These are phyloP conservation scores for Cordyceps tenuipes DNA, from an alignment of 2,329 filamentous ascomycete species.

Conservation along the genomic window DNA sequence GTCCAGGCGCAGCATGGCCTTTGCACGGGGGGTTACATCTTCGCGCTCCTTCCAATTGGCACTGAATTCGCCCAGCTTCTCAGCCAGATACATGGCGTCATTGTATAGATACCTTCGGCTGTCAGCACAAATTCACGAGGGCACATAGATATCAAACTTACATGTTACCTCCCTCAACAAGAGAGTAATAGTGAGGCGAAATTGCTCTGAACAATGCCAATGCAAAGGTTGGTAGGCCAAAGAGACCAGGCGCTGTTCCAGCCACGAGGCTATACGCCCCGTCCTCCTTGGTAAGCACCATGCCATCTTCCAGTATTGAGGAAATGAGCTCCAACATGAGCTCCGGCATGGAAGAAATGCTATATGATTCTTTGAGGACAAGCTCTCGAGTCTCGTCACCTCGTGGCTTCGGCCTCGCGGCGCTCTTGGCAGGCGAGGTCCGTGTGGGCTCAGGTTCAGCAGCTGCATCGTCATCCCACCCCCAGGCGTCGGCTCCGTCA, in stretches of 20 bases:
- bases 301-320: slow-evolving; percentile 51
- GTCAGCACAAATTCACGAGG: background rate
- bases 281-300: slow-evolving; percentile 48
- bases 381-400: slow-evolving; percentile 50
- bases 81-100: slow-evolving; percentile 55
- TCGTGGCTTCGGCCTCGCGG: slow-evolving; percentile 16
- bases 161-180: slow-evolving; percentile 56
- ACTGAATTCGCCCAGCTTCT: slow-evolving; percentile 43
- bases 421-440: background rate
- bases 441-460: slow-evolving; percentile 17
- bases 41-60: slow-evolving; percentile 44
- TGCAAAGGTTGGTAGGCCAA: slow-evolving; percentile 61
- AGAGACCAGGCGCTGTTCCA: slow-evolving; percentile 60
- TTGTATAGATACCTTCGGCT: slow-evolving; percentile 54
- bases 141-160: slow-evolving; percentile 26
- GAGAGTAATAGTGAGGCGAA: slow-evolving; percentile 64
- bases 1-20: slow-evolving; percentile 48
- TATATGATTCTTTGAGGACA: slow-evolving; percentile 76
- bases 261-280: slow-evolving; percentile 50
- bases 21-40: slow-evolving; percentile 42
- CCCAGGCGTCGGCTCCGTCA: slow-evolving; percentile 63
- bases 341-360: slow-evolving; percentile 79
- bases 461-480: slow-evolving; percentile 61
- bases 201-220: slow-evolving; percentile 75
- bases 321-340: slow-evolving; percentile 62